These are phyloP conservation scores for Pythium plurisporium DNA, from an alignment of 352 stramenopile species.

Conservation along the genomic window DNA sequence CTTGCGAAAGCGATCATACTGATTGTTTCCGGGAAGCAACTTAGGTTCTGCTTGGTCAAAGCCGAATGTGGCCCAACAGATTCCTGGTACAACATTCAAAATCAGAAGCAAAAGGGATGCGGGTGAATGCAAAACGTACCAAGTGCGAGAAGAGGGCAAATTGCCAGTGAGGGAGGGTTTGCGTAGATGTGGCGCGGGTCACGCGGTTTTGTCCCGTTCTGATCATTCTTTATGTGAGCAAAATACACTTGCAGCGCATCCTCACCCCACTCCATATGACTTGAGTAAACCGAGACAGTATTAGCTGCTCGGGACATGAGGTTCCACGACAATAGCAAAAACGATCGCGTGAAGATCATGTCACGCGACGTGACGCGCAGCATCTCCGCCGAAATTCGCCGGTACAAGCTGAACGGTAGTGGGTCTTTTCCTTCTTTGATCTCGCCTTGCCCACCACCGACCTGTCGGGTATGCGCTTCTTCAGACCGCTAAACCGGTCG, in stretches of 20 bases:
- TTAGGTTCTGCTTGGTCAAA: too few species aligned
- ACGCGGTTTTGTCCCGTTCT: conserved; percentile 10
- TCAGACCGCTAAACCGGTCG: too few species aligned
- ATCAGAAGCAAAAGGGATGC: too few species aligned
- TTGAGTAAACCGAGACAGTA: background rate
- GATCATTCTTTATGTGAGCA: conserved; percentile 30
- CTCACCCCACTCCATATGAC: background rate
- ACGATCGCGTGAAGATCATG: background rate
- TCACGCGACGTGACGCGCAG: background rate
- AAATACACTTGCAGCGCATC: conserved; percentile 6
- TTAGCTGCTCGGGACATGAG: background rate
- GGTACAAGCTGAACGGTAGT: background rate
- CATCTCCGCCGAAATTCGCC: background rate
- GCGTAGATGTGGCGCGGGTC: conserved; percentile 27
- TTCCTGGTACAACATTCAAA: too few species aligned
- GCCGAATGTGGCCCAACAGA: too few species aligned
- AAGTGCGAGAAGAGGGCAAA: conserved; percentile 22
- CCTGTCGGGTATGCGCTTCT: too few species aligned
- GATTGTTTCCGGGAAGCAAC: conserved; percentile 19
- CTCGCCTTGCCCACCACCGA: too few species aligned
- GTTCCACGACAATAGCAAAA: background rate
- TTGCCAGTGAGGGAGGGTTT: conserved; percentile 19
- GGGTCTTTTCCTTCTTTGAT: background rate
- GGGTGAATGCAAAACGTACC: too few species aligned
- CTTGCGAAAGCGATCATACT: conserved; percentile 27